phyloP scores from a whole-genome alignment of 139 green algal species.

The Chlamydomonas eustigma region DNA sequence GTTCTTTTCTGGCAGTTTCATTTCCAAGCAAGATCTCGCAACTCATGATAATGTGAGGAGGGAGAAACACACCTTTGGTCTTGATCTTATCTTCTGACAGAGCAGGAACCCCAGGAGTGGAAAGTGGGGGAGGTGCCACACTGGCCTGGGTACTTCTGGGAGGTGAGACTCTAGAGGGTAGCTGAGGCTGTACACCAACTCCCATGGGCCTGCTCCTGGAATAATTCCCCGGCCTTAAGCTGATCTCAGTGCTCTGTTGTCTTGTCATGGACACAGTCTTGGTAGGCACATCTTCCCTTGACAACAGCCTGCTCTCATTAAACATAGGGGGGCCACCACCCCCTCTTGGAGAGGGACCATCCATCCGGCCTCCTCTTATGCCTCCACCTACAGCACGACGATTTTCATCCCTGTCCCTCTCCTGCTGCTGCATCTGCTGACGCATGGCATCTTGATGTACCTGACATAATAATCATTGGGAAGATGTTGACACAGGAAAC shows the following conservation, averaged over 20 bases:
- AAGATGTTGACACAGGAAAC: too few species aligned
- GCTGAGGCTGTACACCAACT: neutral
- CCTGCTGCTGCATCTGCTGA: neutral
- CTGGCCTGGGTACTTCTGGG: neutral
- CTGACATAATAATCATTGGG: too few species aligned
- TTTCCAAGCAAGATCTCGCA: neutral
- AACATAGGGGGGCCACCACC: neutral
- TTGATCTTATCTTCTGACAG: constrained; percentile 3
- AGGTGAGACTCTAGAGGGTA: neutral
- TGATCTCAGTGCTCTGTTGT: neutral
- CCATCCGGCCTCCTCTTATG: neutral
- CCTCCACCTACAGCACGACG: too few species aligned
- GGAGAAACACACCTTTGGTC: neutral
- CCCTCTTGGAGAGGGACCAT: neutral
- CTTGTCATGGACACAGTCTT: neutral
- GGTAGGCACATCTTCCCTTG: constrained; percentile 2
- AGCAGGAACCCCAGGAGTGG: neutral
- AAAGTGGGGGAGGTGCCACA: neutral
- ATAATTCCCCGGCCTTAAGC: neutral
- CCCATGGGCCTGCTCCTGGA: neutral
- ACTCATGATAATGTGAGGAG: neutral
- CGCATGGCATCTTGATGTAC: neutral
- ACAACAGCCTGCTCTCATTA: constrained; percentile 1
- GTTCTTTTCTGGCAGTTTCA: neutral
- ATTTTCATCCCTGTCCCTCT: neutral